phyloP scores from a whole-genome alignment of 345 rosid genomes.

The Euphorbia tirucalli region DNA sequence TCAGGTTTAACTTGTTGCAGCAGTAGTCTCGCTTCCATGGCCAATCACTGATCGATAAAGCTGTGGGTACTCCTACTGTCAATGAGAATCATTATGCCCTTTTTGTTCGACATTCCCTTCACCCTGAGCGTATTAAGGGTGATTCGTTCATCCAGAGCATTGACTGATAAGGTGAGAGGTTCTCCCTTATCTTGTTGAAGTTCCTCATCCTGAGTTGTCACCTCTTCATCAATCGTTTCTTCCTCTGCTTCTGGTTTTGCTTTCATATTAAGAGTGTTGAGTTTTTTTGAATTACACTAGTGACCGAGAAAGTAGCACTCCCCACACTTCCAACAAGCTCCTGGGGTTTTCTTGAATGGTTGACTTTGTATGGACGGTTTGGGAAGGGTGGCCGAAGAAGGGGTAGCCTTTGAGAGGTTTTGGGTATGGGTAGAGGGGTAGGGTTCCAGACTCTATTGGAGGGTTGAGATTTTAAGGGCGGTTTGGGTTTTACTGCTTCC shows the following conservation, averaged over 20 bases:
- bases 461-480: not conserved
- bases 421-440: not conserved
- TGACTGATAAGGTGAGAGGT: not conserved
- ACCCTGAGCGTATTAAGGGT: not conserved
- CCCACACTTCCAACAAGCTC: not conserved
- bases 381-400: too few relatives aligned
- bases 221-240: not conserved
- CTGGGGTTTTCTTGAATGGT: not conserved
- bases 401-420: too few relatives aligned
- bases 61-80: not conserved
- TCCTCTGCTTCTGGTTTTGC: not conserved
- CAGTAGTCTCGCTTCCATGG: too few relatives aligned
- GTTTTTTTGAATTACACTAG: too few relatives aligned
- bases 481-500: too few relatives aligned
- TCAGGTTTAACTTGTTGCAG: not conserved
- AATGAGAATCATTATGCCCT: not conserved
- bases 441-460: not conserved
- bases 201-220: not conserved
- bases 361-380: not conserved
- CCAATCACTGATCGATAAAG: not conserved
- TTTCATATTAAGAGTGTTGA: not conserved
- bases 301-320: not conserved
- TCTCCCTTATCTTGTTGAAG: too few relatives aligned
- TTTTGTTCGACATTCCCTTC: not conserved
- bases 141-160: not conserved